Base-by-base conservation (phyloP, 345 rosid genomes). In the Microthlaspi erraticum region DNA sequence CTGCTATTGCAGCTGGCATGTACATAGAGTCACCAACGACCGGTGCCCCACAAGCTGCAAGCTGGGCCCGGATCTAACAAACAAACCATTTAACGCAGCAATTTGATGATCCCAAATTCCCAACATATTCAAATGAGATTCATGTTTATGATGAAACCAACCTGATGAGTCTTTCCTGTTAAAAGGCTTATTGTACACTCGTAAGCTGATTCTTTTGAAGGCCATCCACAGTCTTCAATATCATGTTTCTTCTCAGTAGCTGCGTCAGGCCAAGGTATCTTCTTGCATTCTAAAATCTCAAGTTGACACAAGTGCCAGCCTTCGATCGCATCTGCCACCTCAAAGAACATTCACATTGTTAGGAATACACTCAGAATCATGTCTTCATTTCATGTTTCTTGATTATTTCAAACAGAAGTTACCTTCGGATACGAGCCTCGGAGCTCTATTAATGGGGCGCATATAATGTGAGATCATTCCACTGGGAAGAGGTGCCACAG, bases 101-200 rank as follows among this genome's bases (percentile, higher is more conserved):
- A n/a, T n/a, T n/a, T n/a, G n/a, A n/a, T n/a, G n/a, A n/a, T n/a
- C n/a, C n/a, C n/a, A n/a, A n/a, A n/a, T n/a, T n/a, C n/a, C n/a
- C n/a, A n/a, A n/a, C n/a, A n/a, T 13, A 17, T 38, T 45, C 29
- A 68, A 17, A 54, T 3, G 70, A 23, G 41, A 52, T 20, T 14
- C 34, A 9, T 64, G 58, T 64, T 64, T 17, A 20, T 10, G 16
- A 72, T 51, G 60, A 43, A 62, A 69, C 2, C 3, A 12, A 90
- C 97, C 97, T 93, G 98, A 79, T 90, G 97, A 62, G 98, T 93
- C n/a, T 84, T 86, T 31, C 98, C 98, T 68, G 98, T 93, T 78
- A 93, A 32, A 58, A 93, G 96, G 80, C 88, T 93, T 69, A 93
- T 87, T 80, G 80, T 87, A 72, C 92, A 88, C 82, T 90, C 98